Conservation (phyloP, 257 asterid species). For the Lycium barbarum region DNA sequence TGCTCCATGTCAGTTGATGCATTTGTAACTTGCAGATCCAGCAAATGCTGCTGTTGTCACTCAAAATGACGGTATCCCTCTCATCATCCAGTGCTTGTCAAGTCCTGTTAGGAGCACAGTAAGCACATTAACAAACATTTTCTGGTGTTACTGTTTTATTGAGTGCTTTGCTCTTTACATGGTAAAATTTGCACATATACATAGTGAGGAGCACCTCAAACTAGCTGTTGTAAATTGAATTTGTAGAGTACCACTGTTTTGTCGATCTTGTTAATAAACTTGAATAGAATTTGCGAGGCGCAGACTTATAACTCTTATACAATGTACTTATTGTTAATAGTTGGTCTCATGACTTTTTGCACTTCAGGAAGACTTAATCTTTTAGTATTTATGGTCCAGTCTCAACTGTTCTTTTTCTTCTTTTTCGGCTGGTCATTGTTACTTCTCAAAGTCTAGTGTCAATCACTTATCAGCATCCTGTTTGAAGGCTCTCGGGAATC, state of each 20-base stretch:
- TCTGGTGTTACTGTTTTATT: neutral
- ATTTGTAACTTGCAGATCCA: conserved; percentile 60
- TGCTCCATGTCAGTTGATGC: neutral
- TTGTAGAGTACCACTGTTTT: neutral
- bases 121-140: conserved; percentile 32
- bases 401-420: neutral
- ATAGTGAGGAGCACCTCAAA: neutral
- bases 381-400: neutral
- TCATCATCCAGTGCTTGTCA: conserved; percentile 82
- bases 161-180: neutral
- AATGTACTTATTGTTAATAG: neutral
- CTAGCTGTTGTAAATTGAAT: neutral
- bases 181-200: neutral
- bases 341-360: neutral
- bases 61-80: conserved; percentile 82
- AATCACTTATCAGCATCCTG: neutral
- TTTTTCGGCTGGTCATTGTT: neutral
- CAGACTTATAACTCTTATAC: neutral
- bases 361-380: neutral
- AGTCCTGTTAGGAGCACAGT: conserved; percentile 96
- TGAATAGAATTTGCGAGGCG: neutral
- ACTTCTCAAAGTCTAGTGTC: neutral
- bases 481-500: neutral
- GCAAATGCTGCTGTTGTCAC: conserved; percentile 74
- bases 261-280: neutral